These are phyloP conservation scores for Tolypocladium tropicale DNA, from an alignment of 2,329 filamentous ascomycete species.

Conservation along the genomic window DNA sequence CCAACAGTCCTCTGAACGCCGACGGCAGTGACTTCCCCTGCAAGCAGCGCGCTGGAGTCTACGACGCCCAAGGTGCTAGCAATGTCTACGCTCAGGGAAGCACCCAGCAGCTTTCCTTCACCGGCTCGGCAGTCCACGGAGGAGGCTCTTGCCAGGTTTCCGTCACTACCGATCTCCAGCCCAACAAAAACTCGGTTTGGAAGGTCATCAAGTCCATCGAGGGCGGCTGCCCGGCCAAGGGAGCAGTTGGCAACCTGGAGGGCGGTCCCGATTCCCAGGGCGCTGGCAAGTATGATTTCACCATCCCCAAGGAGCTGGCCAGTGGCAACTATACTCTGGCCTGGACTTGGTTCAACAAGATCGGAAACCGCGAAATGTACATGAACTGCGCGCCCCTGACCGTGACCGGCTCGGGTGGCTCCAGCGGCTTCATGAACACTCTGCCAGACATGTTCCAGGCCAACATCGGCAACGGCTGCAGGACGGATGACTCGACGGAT, in stretches of 20 bases:
- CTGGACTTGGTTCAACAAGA: constrained; percentile 91
- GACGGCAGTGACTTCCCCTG: constrained; percentile 70
- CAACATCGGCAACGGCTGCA: constrained; percentile 49
- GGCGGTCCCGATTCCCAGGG: constrained; percentile 30
- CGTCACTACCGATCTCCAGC: constrained; percentile 65
- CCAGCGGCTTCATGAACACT: constrained; percentile 40
- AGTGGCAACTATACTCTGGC: constrained; percentile 71
- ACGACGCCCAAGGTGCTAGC: constrained; percentile 32
- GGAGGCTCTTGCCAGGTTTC: constrained; percentile 89
- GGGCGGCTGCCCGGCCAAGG: constrained; percentile 68
- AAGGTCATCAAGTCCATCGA: constrained; percentile 84
- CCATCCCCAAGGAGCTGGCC: constrained; percentile 60
- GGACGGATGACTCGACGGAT: constrained; percentile 37
- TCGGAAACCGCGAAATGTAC: constrained; percentile 94
- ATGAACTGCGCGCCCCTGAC: constrained; percentile 84
- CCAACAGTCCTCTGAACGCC: constrained; percentile 54
- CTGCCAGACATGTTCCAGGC: constrained; percentile 66
- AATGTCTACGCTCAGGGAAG: constrained; percentile 47
- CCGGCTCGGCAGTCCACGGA: constrained; percentile 69
- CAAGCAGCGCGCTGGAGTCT: constrained; percentile 46
- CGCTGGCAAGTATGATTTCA: constrained; percentile 56
- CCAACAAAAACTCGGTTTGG: constrained; percentile 60
- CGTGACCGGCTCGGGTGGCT: constrained; percentile 44
- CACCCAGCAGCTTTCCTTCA: constrained; percentile 46
- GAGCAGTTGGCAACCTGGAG: constrained; percentile 46